phyloP scores from a whole-genome alignment of 2,329 filamentous ascomycete genomes.

The Colletotrichum navitas region DNA sequence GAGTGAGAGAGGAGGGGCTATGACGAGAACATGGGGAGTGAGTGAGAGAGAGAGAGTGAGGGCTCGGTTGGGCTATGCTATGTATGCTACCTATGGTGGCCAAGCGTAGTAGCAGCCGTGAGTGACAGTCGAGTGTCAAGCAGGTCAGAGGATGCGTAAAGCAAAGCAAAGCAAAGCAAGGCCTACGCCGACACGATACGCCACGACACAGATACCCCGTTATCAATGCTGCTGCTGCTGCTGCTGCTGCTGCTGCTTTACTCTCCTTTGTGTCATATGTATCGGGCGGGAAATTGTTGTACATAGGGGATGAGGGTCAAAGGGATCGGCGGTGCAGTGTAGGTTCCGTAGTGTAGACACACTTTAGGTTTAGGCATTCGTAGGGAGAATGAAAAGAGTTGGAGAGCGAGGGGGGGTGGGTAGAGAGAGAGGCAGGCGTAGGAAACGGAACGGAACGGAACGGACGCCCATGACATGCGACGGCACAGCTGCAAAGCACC shows the following conservation, averaged over 20 bases:
- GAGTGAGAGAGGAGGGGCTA: conserved; percentile 42
- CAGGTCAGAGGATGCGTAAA: conserved; percentile 6
- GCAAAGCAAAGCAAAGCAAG: background rate
- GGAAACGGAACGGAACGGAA: no score
- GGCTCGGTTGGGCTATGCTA: conserved; percentile 26
- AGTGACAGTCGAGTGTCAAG: background rate
- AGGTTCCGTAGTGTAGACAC: no score
- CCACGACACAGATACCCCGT: background rate
- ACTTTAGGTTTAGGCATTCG: no score
- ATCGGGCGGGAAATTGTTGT: no score
- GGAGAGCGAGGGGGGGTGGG: background rate
- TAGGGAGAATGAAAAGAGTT: background rate
- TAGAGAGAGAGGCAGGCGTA: no score
- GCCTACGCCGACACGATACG: no score
- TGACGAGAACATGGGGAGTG: conserved; percentile 50
- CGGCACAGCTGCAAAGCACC: background rate
- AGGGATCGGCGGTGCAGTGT: no score
- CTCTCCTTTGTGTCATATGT: no score
- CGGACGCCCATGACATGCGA: no score
- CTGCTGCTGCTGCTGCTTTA: no score
- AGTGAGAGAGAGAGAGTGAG: background rate
- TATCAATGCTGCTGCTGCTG: background rate
- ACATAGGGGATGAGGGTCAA: no score
- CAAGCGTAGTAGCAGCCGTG: conserved; percentile 1
- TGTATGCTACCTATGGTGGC: background rate